These are phyloP conservation scores for Petrea volubilis DNA, from an alignment of 257 asterid genomes.

Conservation along the genomic window DNA sequence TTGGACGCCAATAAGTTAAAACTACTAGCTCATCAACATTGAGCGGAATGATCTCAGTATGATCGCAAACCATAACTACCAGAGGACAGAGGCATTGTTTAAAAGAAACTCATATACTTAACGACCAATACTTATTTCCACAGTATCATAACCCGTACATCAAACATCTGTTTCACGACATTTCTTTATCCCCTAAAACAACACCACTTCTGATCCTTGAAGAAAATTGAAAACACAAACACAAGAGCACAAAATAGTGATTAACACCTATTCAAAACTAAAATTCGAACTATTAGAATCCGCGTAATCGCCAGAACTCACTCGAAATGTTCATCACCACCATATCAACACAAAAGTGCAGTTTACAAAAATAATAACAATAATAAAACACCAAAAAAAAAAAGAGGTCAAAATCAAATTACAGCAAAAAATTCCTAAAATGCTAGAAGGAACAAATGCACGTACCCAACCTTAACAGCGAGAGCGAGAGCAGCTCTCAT, in stretches of 20 bases:
- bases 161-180: neutral
- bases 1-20: neutral
- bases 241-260: neutral
- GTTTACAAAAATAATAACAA: too few relatives aligned
- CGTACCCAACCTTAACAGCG: slow-evolving; percentile 91
- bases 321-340: slow-evolving; percentile 10
- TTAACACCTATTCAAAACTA: neutral
- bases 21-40: neutral
- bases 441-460: slow-evolving; percentile 1
- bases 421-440: neutral
- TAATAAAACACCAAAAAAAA: too few relatives aligned
- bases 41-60: neutral
- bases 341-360: neutral
- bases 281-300: neutral
- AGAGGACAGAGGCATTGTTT: neutral
- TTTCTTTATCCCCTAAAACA: neutral
- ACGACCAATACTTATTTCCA: neutral
- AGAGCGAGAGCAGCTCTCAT: slow-evolving; percentile 98
- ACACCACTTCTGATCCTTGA: neutral
- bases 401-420: too few relatives aligned
- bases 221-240: neutral
- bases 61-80: neutral
- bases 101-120: neutral
- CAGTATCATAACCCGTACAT: neutral
- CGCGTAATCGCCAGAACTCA: neutral